A percentile compares a stretch with the other conserved stretches of the same genome.
phyloP scores from a whole-genome alignment of 2,329 filamentous ascomycete genomes.

The Diaporthe humulicola region DNA sequence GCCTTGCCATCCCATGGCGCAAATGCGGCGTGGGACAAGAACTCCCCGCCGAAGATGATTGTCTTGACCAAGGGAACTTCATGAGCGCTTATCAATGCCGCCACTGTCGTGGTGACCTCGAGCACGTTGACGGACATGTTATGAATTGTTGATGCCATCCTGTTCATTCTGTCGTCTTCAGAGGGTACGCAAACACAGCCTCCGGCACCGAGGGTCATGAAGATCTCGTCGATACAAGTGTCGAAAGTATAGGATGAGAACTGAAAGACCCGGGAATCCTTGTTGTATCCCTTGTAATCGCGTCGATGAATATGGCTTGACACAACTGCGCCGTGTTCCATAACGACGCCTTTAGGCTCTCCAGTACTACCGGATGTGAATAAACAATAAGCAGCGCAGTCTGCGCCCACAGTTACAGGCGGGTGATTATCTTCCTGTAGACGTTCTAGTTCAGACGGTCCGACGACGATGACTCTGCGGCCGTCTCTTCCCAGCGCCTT shows the following conservation, averaged over 20 bases:
- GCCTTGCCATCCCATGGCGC: constrained; percentile 59
- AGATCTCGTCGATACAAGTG: constrained; percentile 44
- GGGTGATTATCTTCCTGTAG: background rate
- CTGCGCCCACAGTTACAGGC: background rate
- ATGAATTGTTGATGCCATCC: constrained; percentile 45
- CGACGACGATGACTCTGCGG: background rate
- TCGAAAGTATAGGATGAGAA: constrained; percentile 51
- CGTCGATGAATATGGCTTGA: constrained; percentile 16
- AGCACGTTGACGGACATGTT: constrained; percentile 40
- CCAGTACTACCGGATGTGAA: constrained; percentile 71
- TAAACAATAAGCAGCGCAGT: constrained; percentile 48
- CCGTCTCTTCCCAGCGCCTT: background rate
- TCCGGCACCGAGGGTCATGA: constrained; percentile 43
- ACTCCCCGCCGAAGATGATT: constrained; percentile 1
- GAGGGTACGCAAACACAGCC: constrained; percentile 53
- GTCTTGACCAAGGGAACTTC: constrained; percentile 20
- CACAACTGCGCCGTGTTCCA: constrained; percentile 44
- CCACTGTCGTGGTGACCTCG: constrained; percentile 33
- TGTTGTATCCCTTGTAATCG: background rate
- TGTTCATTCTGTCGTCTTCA: constrained; percentile 54
- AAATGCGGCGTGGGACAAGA: constrained; percentile 2
- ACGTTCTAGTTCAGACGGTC: background rate
- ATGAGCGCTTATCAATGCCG: constrained; percentile 25
- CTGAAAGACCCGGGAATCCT: constrained; percentile 48
- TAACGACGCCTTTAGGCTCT: constrained; percentile 65